Percentiles rank a stretch among this genome's conserved stretches.
Conservation (phyloP, 2,329 filamentous ascomycete genomes). For the Xylariomycetidae sp. region DNA sequence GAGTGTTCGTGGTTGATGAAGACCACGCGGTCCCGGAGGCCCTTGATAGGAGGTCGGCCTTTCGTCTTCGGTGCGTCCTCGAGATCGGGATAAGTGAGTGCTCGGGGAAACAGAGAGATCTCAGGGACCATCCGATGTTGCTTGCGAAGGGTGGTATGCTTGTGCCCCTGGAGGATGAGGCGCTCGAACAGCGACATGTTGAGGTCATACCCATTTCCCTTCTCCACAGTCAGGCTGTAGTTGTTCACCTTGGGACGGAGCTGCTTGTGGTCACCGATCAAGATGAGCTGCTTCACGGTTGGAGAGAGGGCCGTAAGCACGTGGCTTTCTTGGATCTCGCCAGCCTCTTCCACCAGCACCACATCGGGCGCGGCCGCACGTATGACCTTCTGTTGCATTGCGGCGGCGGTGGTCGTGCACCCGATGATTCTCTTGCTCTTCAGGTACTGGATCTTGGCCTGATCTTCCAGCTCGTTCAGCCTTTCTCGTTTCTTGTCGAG, state of each 20-base stretch:
- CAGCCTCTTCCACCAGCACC: slow-evolving; percentile 41
- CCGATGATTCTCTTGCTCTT: slow-evolving; percentile 52
- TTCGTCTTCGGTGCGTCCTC: slow-evolving; percentile 44
- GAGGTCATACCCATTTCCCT: slow-evolving; percentile 59
- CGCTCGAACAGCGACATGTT: slow-evolving; percentile 66
- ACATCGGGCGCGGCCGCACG: slow-evolving; percentile 47
- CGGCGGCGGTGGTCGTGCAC: slow-evolving; percentile 63
- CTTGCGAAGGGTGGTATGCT: slow-evolving; percentile 46
- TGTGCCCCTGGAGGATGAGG: slow-evolving; percentile 49
- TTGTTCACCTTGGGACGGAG: slow-evolving; percentile 61
- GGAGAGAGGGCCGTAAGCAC: slow-evolving; percentile 13
- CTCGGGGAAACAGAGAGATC: slow-evolving; percentile 53
- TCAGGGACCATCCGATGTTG: slow-evolving; percentile 67
- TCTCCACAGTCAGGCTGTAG: slow-evolving; percentile 55
- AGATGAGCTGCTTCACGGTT: slow-evolving; percentile 45
- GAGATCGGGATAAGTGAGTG: slow-evolving; percentile 57
- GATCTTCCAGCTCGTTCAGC: slow-evolving; percentile 36
- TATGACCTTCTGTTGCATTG: slow-evolving; percentile 51
- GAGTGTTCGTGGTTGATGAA: slow-evolving; percentile 59
- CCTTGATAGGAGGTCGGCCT: slow-evolving; percentile 40
- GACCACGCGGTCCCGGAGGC: slow-evolving; percentile 53
- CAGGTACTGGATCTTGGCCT: slow-evolving; percentile 36
- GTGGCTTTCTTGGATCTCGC: slow-evolving; percentile 16
- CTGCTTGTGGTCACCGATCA: slow-evolving; percentile 71
- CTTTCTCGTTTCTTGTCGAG: slow-evolving; percentile 21